Evolutionary conservation across 345 rosid genomes (phyloP).

Genomic region (Odontarrhena argentea): DNA sequence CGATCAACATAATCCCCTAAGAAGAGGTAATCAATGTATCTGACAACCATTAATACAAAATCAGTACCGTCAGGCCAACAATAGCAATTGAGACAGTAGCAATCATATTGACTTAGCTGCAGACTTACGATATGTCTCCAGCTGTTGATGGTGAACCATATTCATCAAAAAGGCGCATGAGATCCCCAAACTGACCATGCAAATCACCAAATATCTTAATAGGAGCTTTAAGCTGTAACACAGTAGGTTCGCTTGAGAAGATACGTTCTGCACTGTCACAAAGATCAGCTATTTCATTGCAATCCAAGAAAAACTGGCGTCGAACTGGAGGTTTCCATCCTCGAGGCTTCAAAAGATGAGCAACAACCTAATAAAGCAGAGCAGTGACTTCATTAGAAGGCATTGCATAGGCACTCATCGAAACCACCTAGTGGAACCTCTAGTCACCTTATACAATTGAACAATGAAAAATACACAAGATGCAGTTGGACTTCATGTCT

Average conservation of each 20-base stretch:
- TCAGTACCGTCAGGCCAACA: constrained; percentile 27
- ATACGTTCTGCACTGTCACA: constrained; percentile 87
- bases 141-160: constrained; percentile 98
- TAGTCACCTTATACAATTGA: constrained; percentile 26
- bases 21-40: constrained; percentile 98
- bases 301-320: constrained; percentile 91
- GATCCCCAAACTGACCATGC: constrained; percentile 99
- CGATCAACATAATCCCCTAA: constrained; percentile 99
- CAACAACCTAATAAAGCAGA: constrained; percentile 59
- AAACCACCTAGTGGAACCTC: constrained; percentile 4
- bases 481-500: background rate
- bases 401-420: background rate
- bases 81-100: background rate
- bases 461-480: constrained; percentile 1
- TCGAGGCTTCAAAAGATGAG: constrained; percentile 90
- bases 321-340: constrained; percentile 99
- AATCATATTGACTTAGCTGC: background rate
- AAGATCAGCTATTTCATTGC: constrained; percentile 95
- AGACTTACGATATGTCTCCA: constrained; percentile 96
- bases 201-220: constrained; percentile 96
- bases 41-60: constrained; percentile 45
- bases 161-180: constrained; percentile 98
- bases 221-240: constrained; percentile 86
- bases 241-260: constrained; percentile 84
- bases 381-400: constrained; percentile 23